Evolutionary conservation across 2,329 filamentous ascomycete genomes (phyloP).

Genomic region (Eutypa lata): DNA sequence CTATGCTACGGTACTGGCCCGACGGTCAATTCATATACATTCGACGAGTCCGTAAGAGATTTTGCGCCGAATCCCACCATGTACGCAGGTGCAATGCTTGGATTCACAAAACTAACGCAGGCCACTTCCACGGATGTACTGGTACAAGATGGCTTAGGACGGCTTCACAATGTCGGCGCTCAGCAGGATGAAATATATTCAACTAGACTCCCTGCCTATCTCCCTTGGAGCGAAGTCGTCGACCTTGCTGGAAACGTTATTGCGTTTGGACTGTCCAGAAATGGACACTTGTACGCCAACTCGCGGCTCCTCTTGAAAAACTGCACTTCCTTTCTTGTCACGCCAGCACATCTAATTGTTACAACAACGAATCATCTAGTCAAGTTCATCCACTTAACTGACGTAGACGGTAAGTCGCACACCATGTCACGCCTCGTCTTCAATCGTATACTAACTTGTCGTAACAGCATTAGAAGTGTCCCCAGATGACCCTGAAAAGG

Average conservation of each 20-base stretch:
- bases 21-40: constrained; percentile 19
- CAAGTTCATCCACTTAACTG: constrained; percentile 84
- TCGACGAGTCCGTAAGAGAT: constrained; percentile 18
- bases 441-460: constrained; percentile 16
- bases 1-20: constrained; percentile 22
- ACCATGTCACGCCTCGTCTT: not conserved
- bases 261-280: constrained; percentile 65
- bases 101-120: constrained; percentile 27
- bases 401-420: constrained; percentile 55
- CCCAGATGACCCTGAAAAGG: constrained; percentile 81
- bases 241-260: constrained; percentile 39
- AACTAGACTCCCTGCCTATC: constrained; percentile 40
- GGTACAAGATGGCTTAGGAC: constrained; percentile 45
- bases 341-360: constrained; percentile 78
- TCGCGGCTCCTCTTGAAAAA: constrained; percentile 73
- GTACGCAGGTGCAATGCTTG: constrained; percentile 26
- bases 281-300: constrained; percentile 77
- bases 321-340: constrained; percentile 87
- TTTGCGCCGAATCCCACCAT: constrained; percentile 16
- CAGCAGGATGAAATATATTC: constrained; percentile 31
- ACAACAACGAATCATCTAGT: constrained; percentile 90
- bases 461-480: constrained; percentile 75
- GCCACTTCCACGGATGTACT: constrained; percentile 29
- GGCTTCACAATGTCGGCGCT: constrained; percentile 37
- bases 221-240: constrained; percentile 52